These are phyloP conservation scores for Candida glucosophila DNA, from an alignment of 1,139 yeast species.

Conservation along the genomic window DNA sequence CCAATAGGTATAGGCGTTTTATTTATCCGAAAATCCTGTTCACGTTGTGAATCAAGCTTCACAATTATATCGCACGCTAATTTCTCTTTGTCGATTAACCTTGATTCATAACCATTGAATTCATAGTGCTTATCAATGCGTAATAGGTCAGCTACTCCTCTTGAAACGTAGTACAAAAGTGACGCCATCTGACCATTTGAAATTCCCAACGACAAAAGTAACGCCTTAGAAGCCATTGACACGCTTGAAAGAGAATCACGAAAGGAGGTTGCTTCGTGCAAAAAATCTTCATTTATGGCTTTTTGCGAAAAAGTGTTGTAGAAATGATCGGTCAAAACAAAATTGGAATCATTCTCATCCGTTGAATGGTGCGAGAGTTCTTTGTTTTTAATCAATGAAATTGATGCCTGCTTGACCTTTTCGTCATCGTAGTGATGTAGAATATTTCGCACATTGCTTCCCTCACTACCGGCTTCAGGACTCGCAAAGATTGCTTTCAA, in stretches of 20 bases:
- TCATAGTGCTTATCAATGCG: constrained; percentile 47
- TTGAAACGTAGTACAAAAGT: constrained; percentile 38
- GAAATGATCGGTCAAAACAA: constrained; percentile 52
- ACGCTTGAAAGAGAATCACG: constrained; percentile 29
- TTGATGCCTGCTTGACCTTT: constrained; percentile 40
- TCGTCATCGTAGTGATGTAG: constrained; percentile 36
- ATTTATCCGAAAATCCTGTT: constrained; percentile 1
- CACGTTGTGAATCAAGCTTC: constrained; percentile 6
- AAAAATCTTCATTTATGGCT: constrained; percentile 27
- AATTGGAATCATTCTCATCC: constrained; percentile 37
- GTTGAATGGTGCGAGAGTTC: constrained; percentile 46
- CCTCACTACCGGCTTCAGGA: constrained; percentile 36
- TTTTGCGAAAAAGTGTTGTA: constrained; percentile 31
- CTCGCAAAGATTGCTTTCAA: constrained; percentile 59
- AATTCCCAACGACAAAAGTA: constrained; percentile 50
- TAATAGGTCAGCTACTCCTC: constrained; percentile 27
- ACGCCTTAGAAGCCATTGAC: constrained; percentile 36
- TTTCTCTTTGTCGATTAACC: constrained; percentile 51
- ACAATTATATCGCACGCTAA: constrained; percentile 57
- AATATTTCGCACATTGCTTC: constrained; percentile 32
- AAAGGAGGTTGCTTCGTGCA: constrained; percentile 39
- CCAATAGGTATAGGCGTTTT: constrained; percentile 44
- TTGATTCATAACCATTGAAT: constrained; percentile 51
- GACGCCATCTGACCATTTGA: constrained; percentile 51
- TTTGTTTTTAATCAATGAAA: constrained; percentile 43